Evolutionary conservation across 192 early-diverging fungal species (phyloP).

Genomic region (Backusella morwellensis): DNA sequence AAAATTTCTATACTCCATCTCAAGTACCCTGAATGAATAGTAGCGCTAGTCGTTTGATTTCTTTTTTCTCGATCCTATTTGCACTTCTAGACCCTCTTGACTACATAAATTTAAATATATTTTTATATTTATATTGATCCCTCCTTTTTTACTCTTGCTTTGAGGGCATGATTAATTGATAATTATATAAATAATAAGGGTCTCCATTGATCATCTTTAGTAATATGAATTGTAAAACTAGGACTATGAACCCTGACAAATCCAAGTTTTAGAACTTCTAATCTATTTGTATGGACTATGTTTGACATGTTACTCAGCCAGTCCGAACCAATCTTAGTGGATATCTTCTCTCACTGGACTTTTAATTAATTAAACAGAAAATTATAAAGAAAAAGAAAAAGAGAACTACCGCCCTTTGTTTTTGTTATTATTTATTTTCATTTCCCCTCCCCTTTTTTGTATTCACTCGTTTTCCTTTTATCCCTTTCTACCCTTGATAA

Average conservation of each 20-base stretch:
- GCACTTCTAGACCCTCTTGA: not conserved
- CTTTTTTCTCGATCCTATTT: not conserved
- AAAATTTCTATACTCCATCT: too few relatives aligned
- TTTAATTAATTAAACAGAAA: not conserved
- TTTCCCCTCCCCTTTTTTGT: not conserved
- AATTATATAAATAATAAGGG: not conserved
- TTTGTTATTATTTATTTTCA: not conserved
- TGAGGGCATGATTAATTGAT: not conserved
- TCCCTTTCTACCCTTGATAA: not conserved
- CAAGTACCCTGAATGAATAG: too few relatives aligned
- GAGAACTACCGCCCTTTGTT: not conserved
- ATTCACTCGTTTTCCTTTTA: not conserved
- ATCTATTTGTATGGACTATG: not conserved
- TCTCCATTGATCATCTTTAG: not conserved
- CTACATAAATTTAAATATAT: too few relatives aligned
- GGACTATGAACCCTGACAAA: not conserved
- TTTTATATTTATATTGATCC: not conserved
- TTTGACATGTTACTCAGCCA: not conserved
- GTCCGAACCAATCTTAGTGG: not conserved
- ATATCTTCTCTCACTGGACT: not conserved
- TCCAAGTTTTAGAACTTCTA: not conserved
- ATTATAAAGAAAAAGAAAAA: not conserved
- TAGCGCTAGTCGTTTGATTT: not conserved
- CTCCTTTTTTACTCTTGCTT: not conserved
- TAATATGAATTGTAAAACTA: not conserved